A percentile compares a stretch with the other conserved stretches of the same genome.
phyloP scores from a whole-genome alignment of 2,329 filamentous ascomycete species.

The Scedosporium dehoogii region DNA sequence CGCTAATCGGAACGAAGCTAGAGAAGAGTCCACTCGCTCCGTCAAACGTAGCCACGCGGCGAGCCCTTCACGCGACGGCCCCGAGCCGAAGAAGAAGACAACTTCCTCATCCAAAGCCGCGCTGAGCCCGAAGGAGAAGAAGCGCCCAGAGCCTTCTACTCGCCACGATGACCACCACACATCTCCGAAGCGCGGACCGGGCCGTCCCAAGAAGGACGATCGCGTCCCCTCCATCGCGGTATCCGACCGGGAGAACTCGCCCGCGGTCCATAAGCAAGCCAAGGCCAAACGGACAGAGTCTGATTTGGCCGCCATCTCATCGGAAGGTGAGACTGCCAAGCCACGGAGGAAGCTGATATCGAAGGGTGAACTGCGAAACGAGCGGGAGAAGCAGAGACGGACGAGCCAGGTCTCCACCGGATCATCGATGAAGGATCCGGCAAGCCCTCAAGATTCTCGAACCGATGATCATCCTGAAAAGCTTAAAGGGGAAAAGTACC shows the following conservation, averaged over 20 bases:
- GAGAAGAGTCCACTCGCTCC: conserved; percentile 28
- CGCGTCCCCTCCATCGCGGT: conserved; percentile 33
- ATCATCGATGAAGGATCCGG: conserved; percentile 41
- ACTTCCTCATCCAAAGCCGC: conserved; percentile 20
- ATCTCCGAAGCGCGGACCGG: conserved; percentile 40
- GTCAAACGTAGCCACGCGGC: conserved; percentile 34
- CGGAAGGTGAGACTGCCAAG: conserved; percentile 48
- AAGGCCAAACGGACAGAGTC: conserved; percentile 45
- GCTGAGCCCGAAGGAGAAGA: conserved; percentile 38
- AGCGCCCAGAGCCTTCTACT: conserved; percentile 28
- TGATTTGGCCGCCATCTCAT: conserved; percentile 41
- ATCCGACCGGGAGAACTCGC: conserved; percentile 45
- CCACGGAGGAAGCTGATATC: conserved; percentile 55
- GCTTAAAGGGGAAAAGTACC: conserved; percentile 41
- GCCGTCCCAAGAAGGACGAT: conserved; percentile 46
- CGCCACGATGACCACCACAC: conserved; percentile 35
- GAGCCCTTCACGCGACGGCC: conserved; percentile 36
- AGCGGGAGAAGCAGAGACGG: conserved; percentile 48
- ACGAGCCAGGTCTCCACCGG: conserved; percentile 47
- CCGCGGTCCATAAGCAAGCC: conserved; percentile 33
- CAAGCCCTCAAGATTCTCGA: conserved; percentile 39
- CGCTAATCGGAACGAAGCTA: conserved; percentile 29
- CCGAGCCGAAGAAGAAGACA: conserved; percentile 31
- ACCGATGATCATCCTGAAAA: conserved; percentile 34
- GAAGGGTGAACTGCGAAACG: conserved; percentile 50